Conservation (phyloP, 192 early-diverging fungal species). For the Paraglomus brasilianum region DNA sequence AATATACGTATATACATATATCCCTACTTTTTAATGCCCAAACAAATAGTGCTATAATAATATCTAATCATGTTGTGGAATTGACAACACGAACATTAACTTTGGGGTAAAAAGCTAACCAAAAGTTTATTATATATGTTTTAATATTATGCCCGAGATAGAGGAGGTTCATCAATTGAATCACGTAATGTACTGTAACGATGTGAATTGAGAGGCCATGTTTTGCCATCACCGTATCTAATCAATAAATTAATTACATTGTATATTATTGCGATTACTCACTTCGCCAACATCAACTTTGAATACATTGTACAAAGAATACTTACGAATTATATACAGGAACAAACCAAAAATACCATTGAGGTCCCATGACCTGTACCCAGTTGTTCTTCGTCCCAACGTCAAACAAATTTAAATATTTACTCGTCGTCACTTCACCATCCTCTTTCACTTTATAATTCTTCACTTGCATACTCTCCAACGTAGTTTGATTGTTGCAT, state of each 20-base stretch:
- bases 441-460: slow-evolving; percentile 34
- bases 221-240: slow-evolving; percentile 13
- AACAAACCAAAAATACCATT: slow-evolving; percentile 54
- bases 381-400: slow-evolving; percentile 51
- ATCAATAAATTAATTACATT: background rate
- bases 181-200: slow-evolving; percentile 29
- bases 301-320: background rate
- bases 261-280: too few relatives aligned
- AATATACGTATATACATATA: too few relatives aligned
- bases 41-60: too few relatives aligned
- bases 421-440: slow-evolving; percentile 40
- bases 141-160: too few relatives aligned
- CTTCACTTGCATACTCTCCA: slow-evolving; percentile 44
- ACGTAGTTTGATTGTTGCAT: slow-evolving; percentile 40
- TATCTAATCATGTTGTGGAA: too few relatives aligned
- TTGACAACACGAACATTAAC: too few relatives aligned
- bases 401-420: slow-evolving; percentile 44
- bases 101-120: too few relatives aligned
- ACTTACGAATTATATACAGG: slow-evolving; percentile 46
- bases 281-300: too few relatives aligned
- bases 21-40: too few relatives aligned
- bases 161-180: slow-evolving; percentile 2
- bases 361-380: slow-evolving; percentile 55
- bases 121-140: too few relatives aligned
- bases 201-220: slow-evolving; percentile 30